Conservation (phyloP, 352 stramenopile species). For the Phytophthora nicotianae region DNA sequence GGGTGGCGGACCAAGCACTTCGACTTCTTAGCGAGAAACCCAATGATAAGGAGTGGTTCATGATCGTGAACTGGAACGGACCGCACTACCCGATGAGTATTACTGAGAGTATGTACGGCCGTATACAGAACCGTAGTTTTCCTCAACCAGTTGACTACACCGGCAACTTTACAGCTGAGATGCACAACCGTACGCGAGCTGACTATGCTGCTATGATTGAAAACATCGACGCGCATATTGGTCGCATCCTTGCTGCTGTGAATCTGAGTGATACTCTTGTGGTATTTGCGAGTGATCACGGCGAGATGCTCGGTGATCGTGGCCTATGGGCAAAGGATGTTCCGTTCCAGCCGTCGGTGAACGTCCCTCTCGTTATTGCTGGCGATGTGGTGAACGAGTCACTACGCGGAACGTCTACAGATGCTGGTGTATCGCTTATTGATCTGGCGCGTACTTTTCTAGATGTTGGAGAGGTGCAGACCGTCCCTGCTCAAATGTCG, state of each 20-base stretch:
- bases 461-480: conserved; percentile 35
- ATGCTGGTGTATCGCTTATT: conserved; percentile 37
- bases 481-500: conserved; percentile 36
- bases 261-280: conserved; percentile 40
- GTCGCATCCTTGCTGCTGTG: conserved; percentile 32
- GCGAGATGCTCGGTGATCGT: conserved; percentile 40
- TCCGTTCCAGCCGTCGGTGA: conserved; percentile 36
- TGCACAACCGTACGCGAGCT: conserved; percentile 38
- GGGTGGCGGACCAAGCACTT: conserved; percentile 32
- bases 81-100: conserved; percentile 45
- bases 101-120: conserved; percentile 38
- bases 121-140: conserved; percentile 33
- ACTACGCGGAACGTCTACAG: conserved; percentile 30
- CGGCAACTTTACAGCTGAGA: conserved; percentile 34
- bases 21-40: conserved; percentile 27
- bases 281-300: conserved; percentile 41
- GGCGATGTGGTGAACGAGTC: conserved; percentile 32
- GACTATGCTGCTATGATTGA: conserved; percentile 44
- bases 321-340: conserved; percentile 36
- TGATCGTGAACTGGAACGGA: conserved; percentile 47
- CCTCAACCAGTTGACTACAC: conserved; percentile 33
- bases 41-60: conserved; percentile 34
- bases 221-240: conserved; percentile 41
- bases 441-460: conserved; percentile 39
- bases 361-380: conserved; percentile 33